Percentiles rank a stretch among this genome's conserved stretches.
Evolutionary conservation across 805 yeast species (phyloP).

Genomic region (Vanderwaltozyma verrucispora): DNA sequence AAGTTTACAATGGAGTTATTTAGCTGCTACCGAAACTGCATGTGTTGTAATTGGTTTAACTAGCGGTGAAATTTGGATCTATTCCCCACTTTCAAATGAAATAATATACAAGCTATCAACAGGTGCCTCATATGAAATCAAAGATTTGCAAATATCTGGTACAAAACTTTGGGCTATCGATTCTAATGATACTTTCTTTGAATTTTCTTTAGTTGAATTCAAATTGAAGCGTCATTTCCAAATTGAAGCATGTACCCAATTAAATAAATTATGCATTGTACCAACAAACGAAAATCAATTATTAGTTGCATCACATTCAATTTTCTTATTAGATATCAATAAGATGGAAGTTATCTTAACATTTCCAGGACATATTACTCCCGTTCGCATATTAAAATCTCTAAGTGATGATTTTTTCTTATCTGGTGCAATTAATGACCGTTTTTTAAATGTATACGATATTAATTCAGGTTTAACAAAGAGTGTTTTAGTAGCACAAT

Average conservation of each 20-base stretch:
- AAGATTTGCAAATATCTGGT: constrained; percentile 34
- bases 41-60: constrained; percentile 53
- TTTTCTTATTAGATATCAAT: constrained; percentile 41
- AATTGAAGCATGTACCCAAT: constrained; percentile 23
- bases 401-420: constrained; percentile 36
- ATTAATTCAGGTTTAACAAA: constrained; percentile 28
- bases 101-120: constrained; percentile 43
- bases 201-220: constrained; percentile 48
- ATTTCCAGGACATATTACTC: constrained; percentile 70
- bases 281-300: constrained; percentile 31
- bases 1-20: constrained; percentile 16
- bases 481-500: constrained; percentile 60
- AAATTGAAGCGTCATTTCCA: constrained; percentile 34
- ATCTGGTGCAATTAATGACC: constrained; percentile 68
- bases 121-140: constrained; percentile 37
- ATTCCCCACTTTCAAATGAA: constrained; percentile 55
- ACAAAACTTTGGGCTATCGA: constrained; percentile 52
- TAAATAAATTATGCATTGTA: constrained; percentile 22
- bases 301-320: constrained; percentile 57
- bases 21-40: constrained; percentile 31
- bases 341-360: constrained; percentile 35
- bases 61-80: constrained; percentile 53
- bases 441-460: constrained; percentile 64
- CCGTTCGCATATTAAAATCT: constrained; percentile 41
- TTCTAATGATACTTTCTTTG: constrained; percentile 43